Evolutionary conservation across 371 early-diverging fungal species (phyloP).

Genomic region (Circinella umbellata): DNA sequence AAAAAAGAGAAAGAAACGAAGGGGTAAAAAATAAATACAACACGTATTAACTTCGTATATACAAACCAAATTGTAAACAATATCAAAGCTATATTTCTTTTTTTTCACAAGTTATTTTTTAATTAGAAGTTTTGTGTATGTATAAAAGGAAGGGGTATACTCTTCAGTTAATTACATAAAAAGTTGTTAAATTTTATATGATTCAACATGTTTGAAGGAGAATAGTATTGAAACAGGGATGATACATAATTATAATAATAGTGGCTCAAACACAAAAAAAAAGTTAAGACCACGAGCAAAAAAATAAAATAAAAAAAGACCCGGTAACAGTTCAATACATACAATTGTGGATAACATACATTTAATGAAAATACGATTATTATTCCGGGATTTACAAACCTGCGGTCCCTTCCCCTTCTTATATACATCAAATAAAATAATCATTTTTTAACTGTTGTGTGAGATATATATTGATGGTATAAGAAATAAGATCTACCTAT

Average conservation of each 20-base stretch:
- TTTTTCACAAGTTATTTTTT: too few relatives aligned
- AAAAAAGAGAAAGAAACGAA: neutral
- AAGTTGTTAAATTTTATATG: neutral
- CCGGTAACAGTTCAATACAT: neutral
- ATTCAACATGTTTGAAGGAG: constrained; percentile 1
- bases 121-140: too few relatives aligned
- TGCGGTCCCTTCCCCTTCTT: neutral
- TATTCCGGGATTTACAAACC: constrained; percentile 10
- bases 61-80: too few relatives aligned
- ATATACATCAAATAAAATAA: neutral
- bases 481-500: too few relatives aligned
- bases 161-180: too few relatives aligned
- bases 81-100: too few relatives aligned
- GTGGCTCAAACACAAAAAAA: neutral
- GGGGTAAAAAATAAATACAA: neutral
- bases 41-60: too few relatives aligned
- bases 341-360: constrained; percentile 9
- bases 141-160: too few relatives aligned
- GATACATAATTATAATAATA: neutral
- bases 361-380: constrained; percentile 8
- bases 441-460: too few relatives aligned
- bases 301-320: neutral
- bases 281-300: neutral
- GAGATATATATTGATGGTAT: too few relatives aligned
- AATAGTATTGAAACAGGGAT: neutral